Percentiles rank a stretch among this genome's conserved stretches.
These are phyloP conservation scores for Rubia yunnanensis DNA, from an alignment of 257 asterid genomes.

Conservation along the genomic window DNA sequence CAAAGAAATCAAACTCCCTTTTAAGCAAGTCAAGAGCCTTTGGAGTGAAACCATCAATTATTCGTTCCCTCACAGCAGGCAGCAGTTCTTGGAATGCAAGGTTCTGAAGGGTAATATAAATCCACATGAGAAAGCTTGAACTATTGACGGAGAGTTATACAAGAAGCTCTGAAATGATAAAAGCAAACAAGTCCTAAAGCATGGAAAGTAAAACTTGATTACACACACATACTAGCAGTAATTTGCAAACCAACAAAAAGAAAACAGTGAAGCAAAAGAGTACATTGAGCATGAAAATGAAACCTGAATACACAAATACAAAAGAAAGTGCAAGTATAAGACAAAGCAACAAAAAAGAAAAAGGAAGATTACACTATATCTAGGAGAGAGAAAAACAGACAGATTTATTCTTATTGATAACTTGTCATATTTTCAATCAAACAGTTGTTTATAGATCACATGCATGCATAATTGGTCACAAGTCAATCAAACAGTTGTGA, in stretches of 20 bases:
- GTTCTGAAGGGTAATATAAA: conserved; percentile 41
- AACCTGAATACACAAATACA: conserved; percentile 1
- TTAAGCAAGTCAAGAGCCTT: conserved; percentile 66
- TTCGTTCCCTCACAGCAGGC: conserved; percentile 77
- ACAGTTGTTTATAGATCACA: neutral
- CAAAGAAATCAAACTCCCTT: conserved; percentile 96
- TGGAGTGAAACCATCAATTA: conserved; percentile 70
- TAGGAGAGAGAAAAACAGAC: too few relatives aligned
- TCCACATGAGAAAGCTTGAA: conserved; percentile 8
- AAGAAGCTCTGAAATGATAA: neutral
- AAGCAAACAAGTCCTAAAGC: neutral
- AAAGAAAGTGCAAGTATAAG: too few relatives aligned
- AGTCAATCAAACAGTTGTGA: too few relatives aligned
- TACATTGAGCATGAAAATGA: neutral
- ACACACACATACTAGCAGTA: too few relatives aligned
- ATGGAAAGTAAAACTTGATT: neutral
- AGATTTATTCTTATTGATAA: neutral
- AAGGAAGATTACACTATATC: too few relatives aligned
- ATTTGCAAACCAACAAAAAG: too few relatives aligned
- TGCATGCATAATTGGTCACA: too few relatives aligned
- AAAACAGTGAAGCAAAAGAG: neutral
- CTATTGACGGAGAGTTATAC: neutral
- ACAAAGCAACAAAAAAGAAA: conserved; percentile 1
- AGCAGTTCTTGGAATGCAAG: conserved; percentile 61
- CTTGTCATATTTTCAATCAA: neutral